A percentile compares a stretch with the other conserved stretches of the same genome.
phyloP scores from a whole-genome alignment of 2,329 filamentous ascomycete genomes.

The Cryphonectria parasitica region DNA sequence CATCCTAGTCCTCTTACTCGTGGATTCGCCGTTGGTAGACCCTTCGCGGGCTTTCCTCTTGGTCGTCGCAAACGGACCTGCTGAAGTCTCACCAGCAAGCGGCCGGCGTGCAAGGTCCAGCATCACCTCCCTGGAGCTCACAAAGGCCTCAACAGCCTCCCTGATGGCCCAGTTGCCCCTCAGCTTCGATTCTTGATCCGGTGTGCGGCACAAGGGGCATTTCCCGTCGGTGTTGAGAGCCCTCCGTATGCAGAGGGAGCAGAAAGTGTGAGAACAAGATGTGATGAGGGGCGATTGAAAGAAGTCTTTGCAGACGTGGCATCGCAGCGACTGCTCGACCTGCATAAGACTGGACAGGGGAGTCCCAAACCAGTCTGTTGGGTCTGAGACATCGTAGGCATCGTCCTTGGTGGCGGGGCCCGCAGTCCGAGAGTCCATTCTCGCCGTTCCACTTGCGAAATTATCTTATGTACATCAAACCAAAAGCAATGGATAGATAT shows the following conservation, averaged over 20 bases:
- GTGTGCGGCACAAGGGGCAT: slow-evolving; percentile 80
- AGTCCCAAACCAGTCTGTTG: slow-evolving; percentile 83
- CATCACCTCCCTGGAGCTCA: slow-evolving; percentile 63
- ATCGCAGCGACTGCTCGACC: slow-evolving; percentile 85
- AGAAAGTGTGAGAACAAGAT: slow-evolving; percentile 93
- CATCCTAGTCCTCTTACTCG: slow-evolving; percentile 56
- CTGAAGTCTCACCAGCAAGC: slow-evolving; percentile 32
- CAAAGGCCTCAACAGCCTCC: slow-evolving; percentile 82
- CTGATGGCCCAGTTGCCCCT: slow-evolving; percentile 83
- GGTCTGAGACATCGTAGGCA: slow-evolving; percentile 43
- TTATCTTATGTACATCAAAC: neutral
- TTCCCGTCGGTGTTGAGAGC: slow-evolving; percentile 81
- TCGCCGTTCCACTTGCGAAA: neutral
- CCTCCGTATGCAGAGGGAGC: slow-evolving; percentile 90
- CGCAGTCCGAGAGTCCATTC: slow-evolving; percentile 17
- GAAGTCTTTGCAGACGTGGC: slow-evolving; percentile 98
- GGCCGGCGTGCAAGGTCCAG: slow-evolving; percentile 65
- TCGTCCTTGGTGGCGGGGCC: slow-evolving; percentile 27
- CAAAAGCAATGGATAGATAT: neutral
- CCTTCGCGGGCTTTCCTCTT: slow-evolving; percentile 57
- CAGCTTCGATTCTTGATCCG: slow-evolving; percentile 83
- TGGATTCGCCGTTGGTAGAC: slow-evolving; percentile 38
- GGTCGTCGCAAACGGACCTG: slow-evolving; percentile 36
- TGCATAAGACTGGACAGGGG: slow-evolving; percentile 66
- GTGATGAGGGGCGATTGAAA: slow-evolving; percentile 94